These are phyloP conservation scores for Biscogniauxia sp. DNA, from an alignment of 2,329 filamentous ascomycete genomes.

Conservation along the genomic window DNA sequence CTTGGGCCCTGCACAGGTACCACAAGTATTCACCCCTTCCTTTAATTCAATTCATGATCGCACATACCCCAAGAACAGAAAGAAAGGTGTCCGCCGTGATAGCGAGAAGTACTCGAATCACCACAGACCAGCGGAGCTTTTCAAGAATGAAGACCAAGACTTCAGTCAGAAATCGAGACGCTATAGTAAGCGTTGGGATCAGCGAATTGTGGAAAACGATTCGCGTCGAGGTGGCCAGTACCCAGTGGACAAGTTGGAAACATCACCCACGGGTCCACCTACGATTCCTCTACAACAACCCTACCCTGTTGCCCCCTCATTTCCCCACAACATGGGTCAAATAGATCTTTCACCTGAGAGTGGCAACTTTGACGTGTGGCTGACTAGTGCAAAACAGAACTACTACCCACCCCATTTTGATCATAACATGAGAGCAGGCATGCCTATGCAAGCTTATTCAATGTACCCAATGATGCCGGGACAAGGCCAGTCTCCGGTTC, in stretches of 20 bases:
- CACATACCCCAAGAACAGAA: constrained; percentile 40
- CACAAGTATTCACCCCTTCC: constrained; percentile 55
- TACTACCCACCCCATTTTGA: constrained; percentile 53
- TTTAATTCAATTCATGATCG: constrained; percentile 34
- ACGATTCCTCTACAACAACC: constrained; percentile 28
- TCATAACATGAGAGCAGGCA: constrained; percentile 43
- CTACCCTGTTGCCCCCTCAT: constrained; percentile 28
- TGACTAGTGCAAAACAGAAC: constrained; percentile 68
- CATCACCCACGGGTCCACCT: constrained; percentile 17
- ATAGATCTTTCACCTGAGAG: constrained; percentile 66
- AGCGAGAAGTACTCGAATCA: constrained; percentile 44
- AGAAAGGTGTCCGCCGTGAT: constrained; percentile 44
- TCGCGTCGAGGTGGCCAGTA: constrained; percentile 15
- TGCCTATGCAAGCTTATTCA: constrained; percentile 38
- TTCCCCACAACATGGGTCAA: constrained; percentile 21
- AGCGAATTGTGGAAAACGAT: constrained; percentile 30
- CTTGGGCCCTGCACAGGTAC: constrained; percentile 57
- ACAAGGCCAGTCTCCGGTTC: constrained; percentile 45
- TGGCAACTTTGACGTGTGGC: constrained; percentile 69
- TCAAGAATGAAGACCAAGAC: constrained; percentile 35
- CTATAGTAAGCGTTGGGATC: constrained; percentile 46
- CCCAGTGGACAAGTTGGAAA: constrained; percentile 17
- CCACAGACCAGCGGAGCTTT: constrained; percentile 37
- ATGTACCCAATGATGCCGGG: constrained; percentile 27
- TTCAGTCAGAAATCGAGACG: constrained; percentile 39